Conservation (phyloP, 805 yeast species). For the Alloascoidea hylecoeti region DNA sequence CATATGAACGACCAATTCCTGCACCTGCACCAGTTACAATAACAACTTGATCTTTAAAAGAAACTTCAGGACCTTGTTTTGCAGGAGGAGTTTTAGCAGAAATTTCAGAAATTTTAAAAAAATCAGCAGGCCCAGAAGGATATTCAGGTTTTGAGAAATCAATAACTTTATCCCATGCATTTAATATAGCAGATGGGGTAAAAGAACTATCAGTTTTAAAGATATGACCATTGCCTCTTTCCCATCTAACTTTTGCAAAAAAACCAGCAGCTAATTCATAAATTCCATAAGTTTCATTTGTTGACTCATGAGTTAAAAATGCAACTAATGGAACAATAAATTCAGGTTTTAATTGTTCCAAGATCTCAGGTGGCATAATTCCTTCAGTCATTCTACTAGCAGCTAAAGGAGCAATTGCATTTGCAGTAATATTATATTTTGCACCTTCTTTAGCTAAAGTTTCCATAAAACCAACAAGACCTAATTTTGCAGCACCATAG, state of each 20-base stretch:
- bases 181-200: slow-evolving; percentile 76
- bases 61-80: slow-evolving; percentile 43
- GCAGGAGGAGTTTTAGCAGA: slow-evolving; percentile 38
- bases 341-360: slow-evolving; percentile 72
- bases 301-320: slow-evolving; percentile 55
- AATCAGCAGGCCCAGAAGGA: slow-evolving; percentile 66
- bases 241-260: slow-evolving; percentile 88
- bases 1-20: slow-evolving; percentile 89
- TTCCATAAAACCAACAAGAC: slow-evolving; percentile 82
- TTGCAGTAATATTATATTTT: slow-evolving; percentile 69
- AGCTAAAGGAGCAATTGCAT: slow-evolving; percentile 89
- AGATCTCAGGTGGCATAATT: slow-evolving; percentile 71
- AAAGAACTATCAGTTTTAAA: slow-evolving; percentile 66
- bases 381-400: slow-evolving; percentile 94
- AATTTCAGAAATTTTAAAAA: slow-evolving; percentile 40
- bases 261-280: slow-evolving; percentile 94
- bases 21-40: slow-evolving; percentile 92
- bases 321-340: slow-evolving; percentile 87
- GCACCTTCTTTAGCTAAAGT: slow-evolving; percentile 91
- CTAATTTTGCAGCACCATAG: slow-evolving; percentile 88
- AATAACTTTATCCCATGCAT: slow-evolving; percentile 45
- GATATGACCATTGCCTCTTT: slow-evolving; percentile 75
- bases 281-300: slow-evolving; percentile 55
- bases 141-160: slow-evolving; percentile 46
- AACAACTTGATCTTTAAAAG: slow-evolving; percentile 74